Percentiles rank a stretch among this genome's conserved stretches.
These are phyloP conservation scores for Trichoderma aggressivum DNA, from an alignment of 2,329 filamentous ascomycete species.

Conservation along the genomic window DNA sequence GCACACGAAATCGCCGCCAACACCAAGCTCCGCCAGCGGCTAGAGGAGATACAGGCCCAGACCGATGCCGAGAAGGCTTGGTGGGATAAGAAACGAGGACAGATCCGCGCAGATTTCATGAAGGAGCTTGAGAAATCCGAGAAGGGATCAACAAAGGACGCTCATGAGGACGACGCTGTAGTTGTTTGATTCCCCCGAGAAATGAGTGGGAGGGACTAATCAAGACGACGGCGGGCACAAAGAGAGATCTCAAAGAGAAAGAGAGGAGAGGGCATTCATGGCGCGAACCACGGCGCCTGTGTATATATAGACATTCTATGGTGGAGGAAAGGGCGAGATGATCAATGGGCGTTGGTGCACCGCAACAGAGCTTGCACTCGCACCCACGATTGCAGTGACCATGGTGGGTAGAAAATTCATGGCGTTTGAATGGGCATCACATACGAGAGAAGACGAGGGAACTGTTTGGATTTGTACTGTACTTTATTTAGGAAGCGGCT, in stretches of 20 bases:
- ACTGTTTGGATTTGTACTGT: not conserved
- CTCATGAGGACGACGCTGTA: conserved; percentile 53
- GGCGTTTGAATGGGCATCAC: conserved; percentile 7
- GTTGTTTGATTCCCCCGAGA: conserved; percentile 63
- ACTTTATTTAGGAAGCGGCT: not conserved
- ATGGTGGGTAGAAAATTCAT: not conserved
- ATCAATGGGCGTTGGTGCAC: not conserved
- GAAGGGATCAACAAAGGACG: conserved; percentile 39
- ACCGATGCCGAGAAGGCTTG: conserved; percentile 74
- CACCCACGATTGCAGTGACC: not conserved
- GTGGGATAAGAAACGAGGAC: conserved; percentile 82
- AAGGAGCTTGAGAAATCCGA: conserved; percentile 73
- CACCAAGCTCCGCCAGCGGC: conserved; percentile 66
- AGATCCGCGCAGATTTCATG: conserved; percentile 74
- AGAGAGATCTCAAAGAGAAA: not conserved
- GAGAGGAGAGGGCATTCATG: not conserved
- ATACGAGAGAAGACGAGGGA: not conserved
- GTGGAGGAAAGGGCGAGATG: not conserved
- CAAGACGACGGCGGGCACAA: not conserved
- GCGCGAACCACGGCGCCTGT: not conserved
- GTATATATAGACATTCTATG: conserved; percentile 5
- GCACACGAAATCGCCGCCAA: conserved; percentile 95
- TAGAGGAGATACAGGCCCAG: conserved; percentile 72
- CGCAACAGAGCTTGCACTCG: not conserved
- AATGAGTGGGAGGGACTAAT: not conserved